These are phyloP conservation scores for Colletotrichum ledebouriae DNA, from an alignment of 2,329 filamentous ascomycete genomes.

Conservation along the genomic window DNA sequence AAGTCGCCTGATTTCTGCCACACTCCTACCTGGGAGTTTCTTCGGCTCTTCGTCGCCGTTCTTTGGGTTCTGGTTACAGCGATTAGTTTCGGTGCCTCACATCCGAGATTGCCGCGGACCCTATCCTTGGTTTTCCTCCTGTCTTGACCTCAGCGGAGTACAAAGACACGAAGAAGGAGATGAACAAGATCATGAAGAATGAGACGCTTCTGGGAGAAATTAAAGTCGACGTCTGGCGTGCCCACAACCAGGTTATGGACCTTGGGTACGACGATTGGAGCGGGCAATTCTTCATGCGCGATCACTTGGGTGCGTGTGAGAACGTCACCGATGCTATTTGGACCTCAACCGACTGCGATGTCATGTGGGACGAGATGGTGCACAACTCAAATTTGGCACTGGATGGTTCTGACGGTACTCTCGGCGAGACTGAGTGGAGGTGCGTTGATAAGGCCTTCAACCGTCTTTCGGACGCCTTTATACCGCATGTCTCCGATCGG, in stretches of 20 bases:
- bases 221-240: slow-evolving; percentile 58
- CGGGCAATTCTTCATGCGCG: slow-evolving; percentile 3
- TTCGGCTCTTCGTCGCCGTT: no score
- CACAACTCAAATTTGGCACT: slow-evolving; percentile 52
- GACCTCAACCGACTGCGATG: slow-evolving; percentile 47
- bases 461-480: slow-evolving; percentile 72
- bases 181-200: slow-evolving; percentile 24
- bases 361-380: slow-evolving; percentile 52
- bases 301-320: slow-evolving; percentile 64
- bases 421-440: slow-evolving; percentile 45
- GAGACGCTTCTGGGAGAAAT: slow-evolving; percentile 46
- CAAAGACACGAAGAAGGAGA: slow-evolving; percentile 48
- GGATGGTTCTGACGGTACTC: slow-evolving; percentile 46
- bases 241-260: slow-evolving; percentile 55
- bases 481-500: slow-evolving; percentile 69
- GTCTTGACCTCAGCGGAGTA: slow-evolving; percentile 48
- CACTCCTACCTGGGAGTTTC: no score
- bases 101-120: slow-evolving; percentile 59
- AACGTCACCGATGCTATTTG: slow-evolving; percentile 63
- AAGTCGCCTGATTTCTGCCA: no score
- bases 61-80: no score
- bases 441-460: slow-evolving; percentile 54
- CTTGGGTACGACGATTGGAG: slow-evolving; percentile 72
- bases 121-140: slow-evolving; percentile 52
- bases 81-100: no score